Conservation (phyloP, 2,329 filamentous ascomycete species). For the Cordyceps pruinosa region DNA sequence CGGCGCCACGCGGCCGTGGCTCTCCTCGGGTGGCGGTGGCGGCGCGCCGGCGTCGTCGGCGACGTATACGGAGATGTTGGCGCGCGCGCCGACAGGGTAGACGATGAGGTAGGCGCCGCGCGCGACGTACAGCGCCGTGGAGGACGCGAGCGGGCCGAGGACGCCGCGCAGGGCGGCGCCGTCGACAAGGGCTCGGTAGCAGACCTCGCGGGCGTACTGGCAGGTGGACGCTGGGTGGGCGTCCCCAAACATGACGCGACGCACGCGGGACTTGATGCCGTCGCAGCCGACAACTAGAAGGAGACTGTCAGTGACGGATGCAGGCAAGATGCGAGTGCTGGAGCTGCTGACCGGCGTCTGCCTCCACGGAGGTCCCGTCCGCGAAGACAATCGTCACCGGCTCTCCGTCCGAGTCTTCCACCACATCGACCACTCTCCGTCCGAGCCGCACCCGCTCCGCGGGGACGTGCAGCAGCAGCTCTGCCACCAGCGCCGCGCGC, state of each 20-base stretch:
- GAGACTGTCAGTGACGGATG: not conserved
- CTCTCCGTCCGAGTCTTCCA: slow-evolving; percentile 17
- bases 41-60: not conserved
- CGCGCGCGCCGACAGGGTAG: slow-evolving; percentile 19
- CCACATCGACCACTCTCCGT: slow-evolving; percentile 28
- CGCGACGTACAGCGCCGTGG: slow-evolving; percentile 25
- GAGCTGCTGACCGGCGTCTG: slow-evolving; percentile 25
- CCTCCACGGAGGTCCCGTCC: slow-evolving; percentile 31
- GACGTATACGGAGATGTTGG: not conserved
- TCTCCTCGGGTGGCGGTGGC: not conserved
- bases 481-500: slow-evolving; percentile 18
- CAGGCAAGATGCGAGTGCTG: not conserved
- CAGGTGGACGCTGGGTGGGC: slow-evolving; percentile 31
- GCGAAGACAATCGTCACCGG: slow-evolving; percentile 27
- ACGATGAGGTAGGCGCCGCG: slow-evolving; percentile 23
- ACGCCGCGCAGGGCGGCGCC: slow-evolving; percentile 15
- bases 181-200: slow-evolving; percentile 42
- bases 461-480: slow-evolving; percentile 32
- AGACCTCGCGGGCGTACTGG: slow-evolving; percentile 48
- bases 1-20: not conserved
- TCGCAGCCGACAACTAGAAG: slow-evolving; percentile 49
- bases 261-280: slow-evolving; percentile 53
- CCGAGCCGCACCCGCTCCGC: slow-evolving; percentile 24
- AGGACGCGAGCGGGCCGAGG: slow-evolving; percentile 21
- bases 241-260: slow-evolving; percentile 41